Percentiles rank a stretch among this genome's conserved stretches.
Evolutionary conservation across 768 basidiomycete genomes (phyloP).

Genomic region (Chalciporus chontae): DNA sequence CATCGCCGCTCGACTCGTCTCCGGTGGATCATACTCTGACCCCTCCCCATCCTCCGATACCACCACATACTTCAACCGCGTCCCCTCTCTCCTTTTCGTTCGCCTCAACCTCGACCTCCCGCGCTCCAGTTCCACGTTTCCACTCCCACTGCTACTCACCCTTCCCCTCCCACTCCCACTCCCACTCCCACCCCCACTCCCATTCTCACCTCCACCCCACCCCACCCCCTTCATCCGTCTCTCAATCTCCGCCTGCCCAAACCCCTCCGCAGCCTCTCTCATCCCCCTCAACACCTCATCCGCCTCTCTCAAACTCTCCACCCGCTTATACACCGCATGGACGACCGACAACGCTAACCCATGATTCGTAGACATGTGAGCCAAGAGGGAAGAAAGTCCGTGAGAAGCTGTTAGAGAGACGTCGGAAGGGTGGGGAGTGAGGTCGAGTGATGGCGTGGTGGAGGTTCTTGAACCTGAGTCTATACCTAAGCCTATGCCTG

Average conservation of each 20-base stretch:
- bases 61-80: slow-evolving; percentile 9
- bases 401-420: slow-evolving; percentile 14
- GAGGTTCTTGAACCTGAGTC: background rate
- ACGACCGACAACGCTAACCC: slow-evolving; percentile 42
- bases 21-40: slow-evolving; percentile 26
- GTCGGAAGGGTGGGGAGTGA: slow-evolving; percentile 13
- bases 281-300: slow-evolving; percentile 38
- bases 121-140: background rate
- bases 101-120: background rate
- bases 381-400: slow-evolving; percentile 33
- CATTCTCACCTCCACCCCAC: too few species aligned
- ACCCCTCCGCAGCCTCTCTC: slow-evolving; percentile 35
- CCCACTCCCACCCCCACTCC: background rate
- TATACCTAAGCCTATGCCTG: too few species aligned
- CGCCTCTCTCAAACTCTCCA: slow-evolving; percentile 35
- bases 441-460: background rate
- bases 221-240: background rate
- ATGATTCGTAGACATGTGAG: slow-evolving; percentile 43
- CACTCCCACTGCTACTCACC: background rate
- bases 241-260: slow-evolving; percentile 17
- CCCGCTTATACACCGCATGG: slow-evolving; percentile 33
- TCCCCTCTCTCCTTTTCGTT: background rate
- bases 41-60: slow-evolving; percentile 12
- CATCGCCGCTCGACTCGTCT: slow-evolving; percentile 25
- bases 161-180: background rate